Evolutionary conservation across 805 yeast genomes (phyloP).

Genomic region (Ogataea kodamae): DNA sequence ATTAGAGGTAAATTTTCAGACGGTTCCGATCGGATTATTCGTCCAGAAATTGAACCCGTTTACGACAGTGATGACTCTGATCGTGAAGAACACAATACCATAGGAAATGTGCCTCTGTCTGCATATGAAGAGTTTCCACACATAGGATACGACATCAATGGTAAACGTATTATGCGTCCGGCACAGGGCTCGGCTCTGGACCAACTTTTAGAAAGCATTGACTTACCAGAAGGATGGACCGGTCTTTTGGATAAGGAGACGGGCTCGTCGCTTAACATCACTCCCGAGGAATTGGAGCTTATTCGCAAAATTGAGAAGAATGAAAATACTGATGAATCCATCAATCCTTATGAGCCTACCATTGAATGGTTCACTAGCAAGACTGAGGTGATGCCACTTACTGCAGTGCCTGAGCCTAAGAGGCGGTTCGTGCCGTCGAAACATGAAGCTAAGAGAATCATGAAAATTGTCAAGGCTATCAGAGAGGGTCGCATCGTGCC

Average conservation of each 20-base stretch:
- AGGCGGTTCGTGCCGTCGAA: slow-evolving; percentile 95
- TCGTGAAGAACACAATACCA: slow-evolving; percentile 73
- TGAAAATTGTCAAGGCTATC: slow-evolving; percentile 95
- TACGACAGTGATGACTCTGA: slow-evolving; percentile 95
- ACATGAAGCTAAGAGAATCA: slow-evolving; percentile 92
- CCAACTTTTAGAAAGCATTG: slow-evolving; percentile 82
- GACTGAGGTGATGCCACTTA: slow-evolving; percentile 83
- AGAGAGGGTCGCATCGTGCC: slow-evolving; percentile 93
- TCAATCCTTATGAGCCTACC: slow-evolving; percentile 89
- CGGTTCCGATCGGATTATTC: slow-evolving; percentile 72
- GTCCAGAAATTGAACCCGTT: slow-evolving; percentile 91
- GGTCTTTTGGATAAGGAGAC: slow-evolving; percentile 89
- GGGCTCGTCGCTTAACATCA: slow-evolving; percentile 77
- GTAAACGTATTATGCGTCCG: slow-evolving; percentile 98
- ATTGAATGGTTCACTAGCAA: slow-evolving; percentile 93
- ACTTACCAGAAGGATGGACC: slow-evolving; percentile 98
- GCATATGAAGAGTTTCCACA: slow-evolving; percentile 98
- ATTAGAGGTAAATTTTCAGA: slow-evolving; percentile 59
- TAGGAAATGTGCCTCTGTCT: slow-evolving; percentile 88
- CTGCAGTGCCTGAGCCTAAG: slow-evolving; percentile 95
- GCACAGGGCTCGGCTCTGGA: slow-evolving; percentile 96
- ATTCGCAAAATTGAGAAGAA: slow-evolving; percentile 82
- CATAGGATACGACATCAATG: slow-evolving; percentile 94
- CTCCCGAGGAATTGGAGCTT: slow-evolving; percentile 83
- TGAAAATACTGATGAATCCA: slow-evolving; percentile 73